Base-by-base conservation (phyloP, 192 early-diverging fungal genomes). In the Chytriomyces sp. region DNA sequence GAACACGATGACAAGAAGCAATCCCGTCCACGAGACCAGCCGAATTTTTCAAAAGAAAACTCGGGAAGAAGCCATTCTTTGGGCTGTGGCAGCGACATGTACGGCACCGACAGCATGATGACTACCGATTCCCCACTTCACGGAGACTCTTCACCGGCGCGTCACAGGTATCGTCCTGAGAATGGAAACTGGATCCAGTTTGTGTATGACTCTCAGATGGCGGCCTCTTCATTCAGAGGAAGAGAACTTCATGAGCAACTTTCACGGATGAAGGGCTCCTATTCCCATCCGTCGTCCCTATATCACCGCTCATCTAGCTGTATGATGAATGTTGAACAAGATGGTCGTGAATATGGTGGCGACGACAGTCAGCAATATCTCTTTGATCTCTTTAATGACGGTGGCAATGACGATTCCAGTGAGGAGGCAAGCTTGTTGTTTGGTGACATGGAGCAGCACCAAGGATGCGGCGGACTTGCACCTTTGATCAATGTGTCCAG, bases 311-410 rank as follows among this genome's bases (percentile, higher is more conserved):
- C 28, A 18, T 46, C 43, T 13, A 10, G 46, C 46, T 18, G 26
- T 45, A 26, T 11, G 28, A 11, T 16, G 18, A 23, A 23, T 47
- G 13, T 13, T 9, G 16, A 46, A 5, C 44, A 13, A 18, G 24
- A 23, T 13, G 18, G 44, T 16, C 18, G 9, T 45, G 26, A 16
- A 63, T 7, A 23, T 28, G 44, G 35, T 47, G 44, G 60, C 10
- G 24, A 45, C 24, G 7, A 45, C 11, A 20, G 44, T 48, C 13
- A n/a, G 61, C 7, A 43, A 35, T 44, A 13, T 10, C 5, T 35
- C 50, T 63, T 43, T 63, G 44, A 47, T 48, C 50, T 75, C 8
- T 75, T 75, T 50, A 75, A 64, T 46, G 73, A 75, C 7, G 20
- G 35, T 20, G 26, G 7, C 11, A 64, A 50, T 6, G 45, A 44